Evolutionary conservation across 257 asterid genomes (phyloP), one percentile per base, ranked within the genome.

Genomic region (Penstemon newberryi): DNA sequence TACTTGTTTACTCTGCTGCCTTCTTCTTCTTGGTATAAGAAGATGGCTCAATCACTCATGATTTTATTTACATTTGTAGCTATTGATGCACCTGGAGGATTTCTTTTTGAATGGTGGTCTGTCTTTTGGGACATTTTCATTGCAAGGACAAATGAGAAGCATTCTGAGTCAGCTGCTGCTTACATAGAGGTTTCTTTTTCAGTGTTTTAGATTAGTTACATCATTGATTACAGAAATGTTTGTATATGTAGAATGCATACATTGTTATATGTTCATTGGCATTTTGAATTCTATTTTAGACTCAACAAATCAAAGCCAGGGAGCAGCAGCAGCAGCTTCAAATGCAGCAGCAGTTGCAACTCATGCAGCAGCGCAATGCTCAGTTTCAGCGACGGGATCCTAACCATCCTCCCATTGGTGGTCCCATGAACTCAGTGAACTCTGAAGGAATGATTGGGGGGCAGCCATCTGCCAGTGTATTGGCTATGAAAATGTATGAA

Each of bases 41-140:
- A 49, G 38, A 58, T 69, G 66, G 54, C 57, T 66, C 18, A 8
- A 11, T n/a, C 46, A 41, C 70, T 54, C 8, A 64, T 63, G 3
- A 47, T 36, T 70, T 18, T 37, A 42, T 56, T 50, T 49, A 6
- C 51, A 60, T 56, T 77, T 81, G 77, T 80, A 95, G 98, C 99
- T 43, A 95, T 95, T 75, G 99, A 95, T 74, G 99, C 99, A 8
- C 99, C 99, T 36, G 99, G 99, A 72, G 99, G 99, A 59, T 95
- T 95, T 85, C 92, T 95, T 37, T 89, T 89, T 45, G 99, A 95
- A 63, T 94, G 99, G 99, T 94, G 99, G 99, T 94, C 99, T 13
- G 98, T 91, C 56, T 91, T 95, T 76, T 95, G 99, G 99, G 99
- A 95, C 78, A 95, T 95, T 68, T 95, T 89, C 83, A 95, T 95